Conservation (phyloP, 2,329 filamentous ascomycete genomes). For the Penicillium sp. region DNA sequence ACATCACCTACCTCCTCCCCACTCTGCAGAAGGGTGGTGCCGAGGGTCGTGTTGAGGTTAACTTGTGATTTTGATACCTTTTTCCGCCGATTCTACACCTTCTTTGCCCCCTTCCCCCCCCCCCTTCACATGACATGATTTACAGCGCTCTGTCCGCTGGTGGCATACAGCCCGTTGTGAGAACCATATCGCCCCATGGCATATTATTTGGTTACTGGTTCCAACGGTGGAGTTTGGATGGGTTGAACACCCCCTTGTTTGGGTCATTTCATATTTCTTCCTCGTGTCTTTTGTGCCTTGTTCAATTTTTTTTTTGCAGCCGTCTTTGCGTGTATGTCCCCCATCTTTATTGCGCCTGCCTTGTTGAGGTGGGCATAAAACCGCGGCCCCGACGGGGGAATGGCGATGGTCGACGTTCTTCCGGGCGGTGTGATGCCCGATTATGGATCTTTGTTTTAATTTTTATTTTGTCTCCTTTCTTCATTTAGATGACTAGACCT, state of each 20-base stretch:
- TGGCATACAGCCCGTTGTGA: constrained; percentile 31
- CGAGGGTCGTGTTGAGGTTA: constrained; percentile 86
- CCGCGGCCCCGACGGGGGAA: constrained; percentile 22
- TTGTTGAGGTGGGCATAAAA: constrained; percentile 23
- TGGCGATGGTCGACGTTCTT: constrained; percentile 9
- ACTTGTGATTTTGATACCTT: constrained; percentile 50
- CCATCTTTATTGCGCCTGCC: constrained; percentile 23
- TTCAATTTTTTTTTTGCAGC: constrained; percentile 20
- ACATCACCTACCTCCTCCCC: constrained; percentile 91
- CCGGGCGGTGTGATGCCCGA: constrained; percentile 16
- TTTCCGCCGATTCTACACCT: background rate
- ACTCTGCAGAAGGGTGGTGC: constrained; percentile 66
- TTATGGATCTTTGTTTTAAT: constrained; percentile 22
- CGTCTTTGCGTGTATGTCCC: constrained; percentile 19
- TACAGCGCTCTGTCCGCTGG: constrained; percentile 23
- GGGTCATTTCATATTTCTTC: too few species aligned
- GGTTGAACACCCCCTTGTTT: constrained; percentile 26
- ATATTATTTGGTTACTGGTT: constrained; percentile 5
- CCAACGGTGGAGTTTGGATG: constrained; percentile 36
- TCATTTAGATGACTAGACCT: constrained; percentile 26
- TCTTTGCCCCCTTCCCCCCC: constrained; percentile 1
- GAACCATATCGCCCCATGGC: background rate
- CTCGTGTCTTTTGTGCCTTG: constrained; percentile 19
- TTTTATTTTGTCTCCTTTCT: constrained; percentile 2
- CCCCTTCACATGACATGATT: constrained; percentile 18